Base-by-base conservation (phyloP, 176 grass and related monocot species). In the Zea luxurians region DNA sequence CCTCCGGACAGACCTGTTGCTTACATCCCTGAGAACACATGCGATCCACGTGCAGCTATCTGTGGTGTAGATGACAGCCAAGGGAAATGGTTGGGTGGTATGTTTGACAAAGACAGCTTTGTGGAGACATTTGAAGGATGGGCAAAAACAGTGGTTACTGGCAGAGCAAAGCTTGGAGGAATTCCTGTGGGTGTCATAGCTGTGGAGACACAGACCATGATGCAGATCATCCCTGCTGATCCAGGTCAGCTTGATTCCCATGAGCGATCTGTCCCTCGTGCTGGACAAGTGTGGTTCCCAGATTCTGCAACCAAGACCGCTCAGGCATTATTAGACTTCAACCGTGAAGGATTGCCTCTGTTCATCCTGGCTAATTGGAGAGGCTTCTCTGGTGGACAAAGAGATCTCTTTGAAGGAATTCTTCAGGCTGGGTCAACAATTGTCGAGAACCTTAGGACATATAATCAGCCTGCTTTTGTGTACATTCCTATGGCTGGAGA, bases 301-400 rank as follows among this genome's bases (percentile, higher is more conserved):
- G 95, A 98, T 79, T 98, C 95, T 80, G 95, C 95, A 13, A 94
- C 95, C 2, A 98, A 98, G 80, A 98, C 95, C n/a, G 88, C 95
- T 27, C 95, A 98, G 66, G 91, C 95, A 10, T 89, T 98, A 67
- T 78, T 87, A 63, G 95, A 98, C 77, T 98, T 98, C 76, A 98
- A 98, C 78, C 87, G 80, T 41, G 95, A 98, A 86, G 95, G 91
- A 75, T 74, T 98, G 42, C 95, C 95, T 71, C 70, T 98, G 36
- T 98, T 98, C 73, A 94, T 98, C 64, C 89, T 98, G 81, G 95
- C 95, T 48, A 98, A 98, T 80, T 98, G 95, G 95, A 91, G 95
- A 90, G 95, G 95, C 5, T 98, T 98, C 85, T 98, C 95, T 15
- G 95, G 95, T 71, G 95, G 95, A 35, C 95, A 98, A 78, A 89